These are phyloP conservation scores for Citrus sinensis DNA, from an alignment of 345 rosid genomes.

Conservation along the genomic window DVS_A1.0 CM039161.1:24763001-24763500, in stretches of 20 bases:
- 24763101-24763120: no score
- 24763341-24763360: conserved; percentile 4
- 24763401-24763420: neutral
- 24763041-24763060: no score
- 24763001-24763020: no score
- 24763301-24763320: conserved; percentile 17
- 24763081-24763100: no score
- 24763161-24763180: neutral
- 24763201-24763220: neutral
- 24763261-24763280: neutral
- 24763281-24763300: conserved; percentile 10
- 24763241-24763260: neutral
- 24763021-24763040: no score
- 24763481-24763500: neutral
- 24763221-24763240: neutral
- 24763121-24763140: no score
- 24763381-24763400: conserved; percentile 13
- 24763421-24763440: neutral
- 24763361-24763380: conserved; percentile 4
- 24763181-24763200: conserved; percentile 1
- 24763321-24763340: neutral
- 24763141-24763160: no score
- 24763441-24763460: neutral
- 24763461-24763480: neutral
- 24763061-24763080: no score